A percentile compares a stretch with the other conserved stretches of the same genome.
phyloP scores from a whole-genome alignment of 2,329 filamentous ascomycete genomes.

The Xylariaceae sp. region DNA sequence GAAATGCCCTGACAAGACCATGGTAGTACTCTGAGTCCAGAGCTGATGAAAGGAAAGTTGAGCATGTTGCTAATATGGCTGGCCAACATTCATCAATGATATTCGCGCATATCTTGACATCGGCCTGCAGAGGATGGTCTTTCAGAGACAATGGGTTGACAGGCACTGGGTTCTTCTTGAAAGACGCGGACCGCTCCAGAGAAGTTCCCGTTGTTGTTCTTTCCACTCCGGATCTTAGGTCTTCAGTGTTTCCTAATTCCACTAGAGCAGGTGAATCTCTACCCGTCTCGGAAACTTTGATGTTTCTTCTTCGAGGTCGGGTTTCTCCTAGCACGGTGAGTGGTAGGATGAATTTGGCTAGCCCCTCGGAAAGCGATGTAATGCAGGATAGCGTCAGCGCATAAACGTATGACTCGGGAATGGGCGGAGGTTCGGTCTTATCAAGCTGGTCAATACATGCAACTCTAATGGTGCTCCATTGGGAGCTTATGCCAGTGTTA shows the following conservation, averaged over 20 bases:
- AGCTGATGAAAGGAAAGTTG: conserved; percentile 88
- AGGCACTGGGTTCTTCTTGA: conserved; percentile 72
- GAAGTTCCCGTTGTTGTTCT: conserved; percentile 26
- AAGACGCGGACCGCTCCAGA: conserved; percentile 60
- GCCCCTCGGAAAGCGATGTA: conserved; percentile 81
- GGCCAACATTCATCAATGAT: conserved; percentile 95
- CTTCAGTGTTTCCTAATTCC: conserved; percentile 34
- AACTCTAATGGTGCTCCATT: conserved; percentile 85
- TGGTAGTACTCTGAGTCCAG: conserved; percentile 94
- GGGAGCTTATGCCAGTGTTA: conserved; percentile 76
- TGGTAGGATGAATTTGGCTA: conserved; percentile 90
- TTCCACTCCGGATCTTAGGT: conserved; percentile 29
- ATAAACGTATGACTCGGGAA: conserved; percentile 93
- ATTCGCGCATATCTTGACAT: conserved; percentile 72
- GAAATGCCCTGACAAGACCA: conserved; percentile 83
- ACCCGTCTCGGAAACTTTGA: conserved; percentile 39
- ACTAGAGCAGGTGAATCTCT: conserved; percentile 41
- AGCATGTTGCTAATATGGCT: conserved; percentile 88
- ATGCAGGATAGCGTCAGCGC: conserved; percentile 85
- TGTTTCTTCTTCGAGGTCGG: conserved; percentile 48
- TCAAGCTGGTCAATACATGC: conserved; percentile 93
- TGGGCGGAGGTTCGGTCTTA: conserved; percentile 75
- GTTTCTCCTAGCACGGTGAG: conserved; percentile 76
- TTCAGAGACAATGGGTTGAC: conserved; percentile 77
- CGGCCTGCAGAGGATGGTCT: conserved; percentile 65